Percentiles rank a stretch among this genome's conserved stretches.
Conservation (phyloP, 2,329 filamentous ascomycete genomes). For the Coniochaeta pulveracea region DNA sequence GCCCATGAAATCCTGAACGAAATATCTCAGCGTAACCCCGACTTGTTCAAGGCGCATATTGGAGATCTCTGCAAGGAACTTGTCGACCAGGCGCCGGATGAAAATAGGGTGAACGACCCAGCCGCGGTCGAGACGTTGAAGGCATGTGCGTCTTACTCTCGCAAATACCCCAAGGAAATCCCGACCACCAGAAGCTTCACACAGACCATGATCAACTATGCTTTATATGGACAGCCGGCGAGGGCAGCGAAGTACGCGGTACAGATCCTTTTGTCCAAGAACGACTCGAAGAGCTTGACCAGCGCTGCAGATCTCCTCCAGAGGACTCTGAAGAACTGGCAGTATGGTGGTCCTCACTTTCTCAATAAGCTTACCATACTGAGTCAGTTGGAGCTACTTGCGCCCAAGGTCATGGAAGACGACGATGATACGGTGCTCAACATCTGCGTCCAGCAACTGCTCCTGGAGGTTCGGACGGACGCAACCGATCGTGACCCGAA, state of each 20-base stretch:
- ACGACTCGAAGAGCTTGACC: slow-evolving; percentile 64
- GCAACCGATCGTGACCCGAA: slow-evolving; percentile 42
- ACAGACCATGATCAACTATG: slow-evolving; percentile 72
- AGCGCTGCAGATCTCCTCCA: slow-evolving; percentile 75
- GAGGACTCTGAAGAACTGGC: slow-evolving; percentile 63
- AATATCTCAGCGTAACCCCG: slow-evolving; percentile 80
- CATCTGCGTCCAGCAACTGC: slow-evolving; percentile 62
- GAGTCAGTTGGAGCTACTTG: slow-evolving; percentile 65
- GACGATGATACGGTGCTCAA: slow-evolving; percentile 67
- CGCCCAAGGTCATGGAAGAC: slow-evolving; percentile 61
- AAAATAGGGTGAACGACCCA: slow-evolving; percentile 54
- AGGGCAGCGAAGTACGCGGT: slow-evolving; percentile 89
- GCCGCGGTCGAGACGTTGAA: slow-evolving; percentile 83
- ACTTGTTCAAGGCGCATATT: slow-evolving; percentile 86
- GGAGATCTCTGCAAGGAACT: slow-evolving; percentile 84
- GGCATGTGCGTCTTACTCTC: slow-evolving; percentile 84
- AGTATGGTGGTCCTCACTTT: slow-evolving; percentile 62
- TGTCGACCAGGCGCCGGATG: slow-evolving; percentile 65
- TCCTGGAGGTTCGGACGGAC: slow-evolving; percentile 59
- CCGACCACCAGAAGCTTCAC: slow-evolving; percentile 71
- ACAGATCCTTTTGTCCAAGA: slow-evolving; percentile 71
- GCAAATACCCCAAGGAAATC: slow-evolving; percentile 74
- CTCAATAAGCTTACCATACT: slow-evolving; percentile 63
- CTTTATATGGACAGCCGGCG: slow-evolving; percentile 68
- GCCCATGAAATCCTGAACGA: slow-evolving; percentile 87